Conservation (phyloP, 73 alveolate species). For the Paramecium primaurelia region DNA sequence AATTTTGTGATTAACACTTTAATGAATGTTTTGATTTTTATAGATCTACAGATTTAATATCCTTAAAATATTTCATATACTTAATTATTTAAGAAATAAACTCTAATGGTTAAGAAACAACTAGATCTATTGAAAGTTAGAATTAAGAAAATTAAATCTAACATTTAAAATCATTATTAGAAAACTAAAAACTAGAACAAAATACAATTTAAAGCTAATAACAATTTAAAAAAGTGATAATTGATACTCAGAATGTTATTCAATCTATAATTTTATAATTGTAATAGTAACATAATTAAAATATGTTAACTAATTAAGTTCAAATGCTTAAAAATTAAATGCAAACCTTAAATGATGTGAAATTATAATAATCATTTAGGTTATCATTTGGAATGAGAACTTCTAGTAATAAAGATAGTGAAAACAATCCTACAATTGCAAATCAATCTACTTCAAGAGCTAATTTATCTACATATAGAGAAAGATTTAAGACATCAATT, state of each 20-base stretch:
- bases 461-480: neutral
- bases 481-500: neutral
- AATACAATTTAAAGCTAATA: neutral
- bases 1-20: neutral
- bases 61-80: conserved; percentile 32
- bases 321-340: neutral
- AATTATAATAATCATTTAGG: neutral
- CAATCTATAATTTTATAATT: neutral
- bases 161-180: neutral
- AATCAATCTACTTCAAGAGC: neutral
- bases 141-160: neutral
- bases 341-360: neutral
- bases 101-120: neutral
- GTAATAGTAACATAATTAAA: neutral
- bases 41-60: conserved; percentile 20
- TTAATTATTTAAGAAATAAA: neutral
- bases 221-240: neutral
- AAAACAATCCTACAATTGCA: neutral
- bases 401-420: neutral
- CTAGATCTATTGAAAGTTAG: neutral
- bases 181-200: neutral
- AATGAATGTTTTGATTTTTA: conserved; percentile 36
- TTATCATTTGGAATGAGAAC: neutral
- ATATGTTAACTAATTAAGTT: neutral
- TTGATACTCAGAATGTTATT: neutral